Percentiles rank a stretch among this genome's conserved stretches.
Evolutionary conservation across 192 early-diverging fungal species (phyloP).

Genomic region (Chytriomyces sp.): DNA sequence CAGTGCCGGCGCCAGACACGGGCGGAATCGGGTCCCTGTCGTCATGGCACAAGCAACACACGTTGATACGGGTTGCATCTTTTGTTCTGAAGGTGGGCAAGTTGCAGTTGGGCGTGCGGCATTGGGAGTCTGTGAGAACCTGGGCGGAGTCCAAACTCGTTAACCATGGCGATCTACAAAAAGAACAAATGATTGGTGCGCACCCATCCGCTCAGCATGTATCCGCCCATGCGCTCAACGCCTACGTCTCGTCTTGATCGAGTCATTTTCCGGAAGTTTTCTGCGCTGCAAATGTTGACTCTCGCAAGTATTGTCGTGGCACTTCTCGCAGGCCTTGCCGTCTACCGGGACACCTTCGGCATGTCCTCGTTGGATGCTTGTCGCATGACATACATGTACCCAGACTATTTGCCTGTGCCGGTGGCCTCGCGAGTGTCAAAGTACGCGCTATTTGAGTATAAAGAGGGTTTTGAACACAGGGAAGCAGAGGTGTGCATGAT

Average conservation of each 20-base stretch:
- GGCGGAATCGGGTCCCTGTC: conserved; percentile 10
- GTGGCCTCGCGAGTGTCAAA: conserved; percentile 10
- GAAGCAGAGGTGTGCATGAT: conserved; percentile 37
- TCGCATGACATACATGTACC: conserved; percentile 37
- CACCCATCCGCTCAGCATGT: conserved; percentile 31
- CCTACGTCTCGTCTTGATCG: conserved; percentile 17
- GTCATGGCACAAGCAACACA: conserved; percentile 23
- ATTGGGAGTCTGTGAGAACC: conserved; percentile 19
- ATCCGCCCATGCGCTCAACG: conserved; percentile 25
- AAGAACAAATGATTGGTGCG: background rate
- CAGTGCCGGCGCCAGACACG: background rate
- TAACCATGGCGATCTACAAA: background rate
- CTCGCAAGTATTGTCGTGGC: background rate
- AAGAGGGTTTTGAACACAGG: conserved; percentile 5
- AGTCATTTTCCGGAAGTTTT: conserved; percentile 14
- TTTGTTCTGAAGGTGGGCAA: conserved; percentile 14
- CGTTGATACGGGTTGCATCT: background rate
- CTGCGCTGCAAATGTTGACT: background rate
- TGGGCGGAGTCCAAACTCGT: background rate
- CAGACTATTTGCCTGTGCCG: conserved; percentile 14
- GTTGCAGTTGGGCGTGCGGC: conserved; percentile 19
- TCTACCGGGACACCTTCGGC: background rate
- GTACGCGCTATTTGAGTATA: conserved; percentile 25
- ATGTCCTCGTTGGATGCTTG: conserved; percentile 6
- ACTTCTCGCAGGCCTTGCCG: background rate